Evolutionary conservation across 176 grass and related monocot species (phyloP).

Genomic region (Aechmea fasciata): DNA sequence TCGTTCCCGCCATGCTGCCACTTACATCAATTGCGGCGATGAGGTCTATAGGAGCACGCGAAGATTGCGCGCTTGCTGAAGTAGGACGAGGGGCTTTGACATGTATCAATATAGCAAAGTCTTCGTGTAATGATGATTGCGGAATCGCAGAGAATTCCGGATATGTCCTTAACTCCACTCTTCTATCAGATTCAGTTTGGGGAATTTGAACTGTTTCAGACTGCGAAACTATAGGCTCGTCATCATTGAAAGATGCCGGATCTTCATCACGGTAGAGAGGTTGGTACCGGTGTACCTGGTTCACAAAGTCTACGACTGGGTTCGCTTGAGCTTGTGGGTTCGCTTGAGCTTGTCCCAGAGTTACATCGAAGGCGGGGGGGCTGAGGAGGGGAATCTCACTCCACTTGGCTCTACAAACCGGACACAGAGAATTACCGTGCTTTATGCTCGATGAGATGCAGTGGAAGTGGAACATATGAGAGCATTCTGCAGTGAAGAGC

Average conservation of each 20-base stretch:
- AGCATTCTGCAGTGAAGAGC: constrained; percentile 82
- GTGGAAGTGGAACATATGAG: constrained; percentile 70
- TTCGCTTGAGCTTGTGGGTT: constrained; percentile 53
- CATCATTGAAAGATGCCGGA: constrained; percentile 56
- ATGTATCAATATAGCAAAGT: constrained; percentile 66
- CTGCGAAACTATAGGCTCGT: constrained; percentile 40
- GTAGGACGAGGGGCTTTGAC: constrained; percentile 54
- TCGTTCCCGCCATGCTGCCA: constrained; percentile 83
- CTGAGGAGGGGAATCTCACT: constrained; percentile 58
- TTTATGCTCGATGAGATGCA: constrained; percentile 55
- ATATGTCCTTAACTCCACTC: constrained; percentile 54
- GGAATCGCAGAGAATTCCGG: constrained; percentile 36
- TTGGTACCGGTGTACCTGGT: constrained; percentile 22
- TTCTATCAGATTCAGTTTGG: constrained; percentile 13
- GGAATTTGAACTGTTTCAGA: constrained; percentile 18
- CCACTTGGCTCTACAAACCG: constrained; percentile 76
- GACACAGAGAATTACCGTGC: constrained; percentile 52
- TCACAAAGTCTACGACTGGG: constrained; percentile 33
- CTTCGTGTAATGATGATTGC: constrained; percentile 26
- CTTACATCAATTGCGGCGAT: constrained; percentile 94
- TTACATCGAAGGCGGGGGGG: constrained; percentile 28
- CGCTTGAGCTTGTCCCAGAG: constrained; percentile 52
- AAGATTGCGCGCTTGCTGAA: background rate
- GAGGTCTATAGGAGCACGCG: constrained; percentile 74
- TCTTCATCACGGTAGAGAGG: constrained; percentile 33